Percentiles rank a stretch among this genome's conserved stretches.
phyloP scores from a whole-genome alignment of 2,329 filamentous ascomycete genomes.

The Aspergillus versicolor region DNA sequence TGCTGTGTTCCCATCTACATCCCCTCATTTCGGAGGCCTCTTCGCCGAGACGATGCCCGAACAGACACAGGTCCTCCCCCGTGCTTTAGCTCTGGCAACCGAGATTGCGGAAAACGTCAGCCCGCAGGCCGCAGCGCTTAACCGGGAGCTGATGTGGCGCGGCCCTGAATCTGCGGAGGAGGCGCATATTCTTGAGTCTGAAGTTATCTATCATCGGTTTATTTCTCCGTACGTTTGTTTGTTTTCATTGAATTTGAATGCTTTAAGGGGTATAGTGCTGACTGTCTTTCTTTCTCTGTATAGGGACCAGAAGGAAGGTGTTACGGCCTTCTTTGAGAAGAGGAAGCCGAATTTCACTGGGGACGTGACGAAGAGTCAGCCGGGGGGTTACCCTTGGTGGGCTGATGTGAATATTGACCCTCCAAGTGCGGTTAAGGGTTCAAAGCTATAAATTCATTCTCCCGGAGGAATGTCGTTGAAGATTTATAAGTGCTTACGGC shows the following conservation, averaged over 20 bases:
- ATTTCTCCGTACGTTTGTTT: slow-evolving; percentile 26
- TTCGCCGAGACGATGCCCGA: slow-evolving; percentile 65
- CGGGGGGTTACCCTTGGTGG: slow-evolving; percentile 69
- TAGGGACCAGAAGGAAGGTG: slow-evolving; percentile 66
- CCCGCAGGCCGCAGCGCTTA: slow-evolving; percentile 62
- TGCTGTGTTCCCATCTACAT: slow-evolving; percentile 52
- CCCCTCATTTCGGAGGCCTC: slow-evolving; percentile 52
- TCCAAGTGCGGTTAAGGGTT: slow-evolving; percentile 20
- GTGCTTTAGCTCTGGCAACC: slow-evolving; percentile 64
- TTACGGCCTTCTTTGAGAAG: slow-evolving; percentile 69
- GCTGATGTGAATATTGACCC: slow-evolving; percentile 50
- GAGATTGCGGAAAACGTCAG: slow-evolving; percentile 69
- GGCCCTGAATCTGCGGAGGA: slow-evolving; percentile 60
- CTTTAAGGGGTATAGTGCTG: slow-evolving; percentile 7
- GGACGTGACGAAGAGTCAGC: slow-evolving; percentile 60
- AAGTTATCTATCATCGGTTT: slow-evolving; percentile 42
- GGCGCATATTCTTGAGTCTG: slow-evolving; percentile 65
- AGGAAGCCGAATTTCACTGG: slow-evolving; percentile 61
- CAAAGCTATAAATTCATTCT: slow-evolving; percentile 22
- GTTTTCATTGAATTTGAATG: background rate
- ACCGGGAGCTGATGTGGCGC: slow-evolving; percentile 69
- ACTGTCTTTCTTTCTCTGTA: background rate
- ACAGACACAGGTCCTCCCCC: slow-evolving; percentile 60
- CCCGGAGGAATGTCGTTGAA: background rate
- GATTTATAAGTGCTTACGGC: background rate